Conservation (phyloP, 192 early-diverging fungal species). For the Backusella liffmaniae region DNA sequence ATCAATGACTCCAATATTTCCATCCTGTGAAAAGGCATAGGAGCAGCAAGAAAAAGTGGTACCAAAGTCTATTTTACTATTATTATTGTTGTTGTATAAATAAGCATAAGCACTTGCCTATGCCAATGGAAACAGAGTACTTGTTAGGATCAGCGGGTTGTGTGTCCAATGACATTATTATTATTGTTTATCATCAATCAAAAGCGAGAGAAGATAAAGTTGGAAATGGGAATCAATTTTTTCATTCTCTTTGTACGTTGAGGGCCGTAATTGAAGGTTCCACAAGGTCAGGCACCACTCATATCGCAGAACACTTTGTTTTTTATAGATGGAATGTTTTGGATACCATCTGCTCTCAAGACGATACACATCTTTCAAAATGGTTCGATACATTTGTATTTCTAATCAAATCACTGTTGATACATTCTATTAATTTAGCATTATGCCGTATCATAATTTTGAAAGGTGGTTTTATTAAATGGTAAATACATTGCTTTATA, state of each 20-base stretch:
- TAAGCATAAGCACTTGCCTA: conserved; percentile 19
- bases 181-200: background rate
- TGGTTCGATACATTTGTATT: too few relatives aligned
- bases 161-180: conserved; percentile 7
- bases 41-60: conserved; percentile 47
- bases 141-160: conserved; percentile 25
- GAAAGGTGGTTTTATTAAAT: too few relatives aligned
- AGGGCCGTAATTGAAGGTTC: background rate
- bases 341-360: too few relatives aligned
- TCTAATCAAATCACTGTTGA: too few relatives aligned
- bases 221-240: background rate
- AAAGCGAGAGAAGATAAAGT: background rate
- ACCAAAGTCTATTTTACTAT: conserved; percentile 22
- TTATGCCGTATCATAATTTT: too few relatives aligned
- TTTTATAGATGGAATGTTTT: too few relatives aligned
- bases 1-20: conserved; percentile 38
- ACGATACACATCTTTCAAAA: too few relatives aligned
- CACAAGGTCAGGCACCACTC: background rate
- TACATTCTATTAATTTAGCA: too few relatives aligned
- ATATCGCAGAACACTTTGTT: too few relatives aligned
- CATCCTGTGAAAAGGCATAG: conserved; percentile 44
- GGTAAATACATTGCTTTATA: too few relatives aligned
- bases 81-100: too few relatives aligned
- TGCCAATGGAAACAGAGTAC: conserved; percentile 34
- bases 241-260: background rate